These are phyloP conservation scores for Backusella sp. DNA, from an alignment of 192 early-diverging fungal species.

Conservation along the genomic window DNA sequence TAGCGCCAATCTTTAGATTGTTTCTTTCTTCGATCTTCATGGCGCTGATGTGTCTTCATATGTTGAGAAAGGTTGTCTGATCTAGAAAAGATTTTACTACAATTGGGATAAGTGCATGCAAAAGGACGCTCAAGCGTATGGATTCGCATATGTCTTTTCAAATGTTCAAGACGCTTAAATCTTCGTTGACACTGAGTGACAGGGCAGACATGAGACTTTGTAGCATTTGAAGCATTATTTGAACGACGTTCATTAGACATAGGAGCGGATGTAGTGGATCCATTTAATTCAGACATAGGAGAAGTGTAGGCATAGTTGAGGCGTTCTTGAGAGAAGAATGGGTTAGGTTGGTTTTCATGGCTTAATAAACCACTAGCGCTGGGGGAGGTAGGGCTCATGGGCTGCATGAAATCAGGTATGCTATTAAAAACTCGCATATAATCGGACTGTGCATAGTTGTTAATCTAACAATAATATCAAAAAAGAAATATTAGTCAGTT, in stretches of 20 bases:
- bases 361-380: neutral
- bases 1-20: neutral
- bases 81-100: slow-evolving; percentile 59
- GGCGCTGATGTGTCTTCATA: slow-evolving; percentile 42
- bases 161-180: slow-evolving; percentile 80
- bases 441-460: neutral
- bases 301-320: neutral
- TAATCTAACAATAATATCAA: neutral
- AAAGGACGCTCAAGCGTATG: slow-evolving; percentile 69
- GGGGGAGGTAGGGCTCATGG: neutral
- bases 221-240: neutral
- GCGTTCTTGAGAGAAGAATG: neutral
- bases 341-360: neutral
- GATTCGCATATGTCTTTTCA: slow-evolving; percentile 70
- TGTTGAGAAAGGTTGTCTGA: slow-evolving; percentile 67
- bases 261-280: neutral
- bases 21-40: slow-evolving; percentile 6
- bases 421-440: slow-evolving; percentile 3
- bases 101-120: slow-evolving; percentile 50
- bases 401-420: slow-evolving; percentile 3
- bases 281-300: neutral
- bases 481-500: neutral
- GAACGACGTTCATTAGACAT: neutral
- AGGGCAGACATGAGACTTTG: slow-evolving; percentile 35
- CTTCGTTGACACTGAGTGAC: slow-evolving; percentile 42